Base-by-base conservation (phyloP, 2,329 filamentous ascomycete species). In the Hypoxylon sp. region DNA sequence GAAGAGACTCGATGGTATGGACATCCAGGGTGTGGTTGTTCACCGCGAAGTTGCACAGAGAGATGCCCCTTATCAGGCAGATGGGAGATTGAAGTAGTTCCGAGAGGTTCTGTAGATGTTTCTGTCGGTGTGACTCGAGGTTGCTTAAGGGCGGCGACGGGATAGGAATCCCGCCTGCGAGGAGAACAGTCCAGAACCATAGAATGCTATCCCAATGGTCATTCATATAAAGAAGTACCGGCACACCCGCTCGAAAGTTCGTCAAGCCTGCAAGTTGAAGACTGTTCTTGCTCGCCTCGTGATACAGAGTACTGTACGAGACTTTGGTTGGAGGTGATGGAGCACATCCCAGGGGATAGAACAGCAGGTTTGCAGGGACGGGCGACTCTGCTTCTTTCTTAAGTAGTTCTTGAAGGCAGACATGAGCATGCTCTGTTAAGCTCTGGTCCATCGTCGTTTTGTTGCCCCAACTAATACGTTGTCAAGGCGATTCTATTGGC, bases 151-250 rank as follows among this genome's bases (percentile, higher is more conserved):
- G 71, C 1, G 74, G 44, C 10, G 71, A 72, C 2, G 73, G 30
- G 3, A 69, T 64, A 0, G 74, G 74, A 11, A 74, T 4, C 13
- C 58, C 64, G 2, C 63, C 60, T 0, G 73, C 74, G 13, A 75
- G 42, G 1, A 76, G 27, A 8, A 72, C 62, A 6, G 75, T 64
- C 76, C 75, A 77, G 46, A 75, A 72, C 74, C 74, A 77, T 3
- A 75, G 17, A 6, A 77, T 73, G 30, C 49, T 63, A 57, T 77
- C 74, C 50, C 55, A 56, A 17, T 74, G 71, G 58, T 73, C 64
- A 33, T 75, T 70, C 17, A 77, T 56, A 59, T 76, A 72, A 6
- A 77, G 49, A 3, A 77, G 69, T 0, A 61, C 7, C 5, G 59
- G 59, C 1, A 3, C 35, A 22, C 49, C 31, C 14, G 7, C 27